These are phyloP conservation scores for Lachancea meyersii DNA, from an alignment of 805 yeast species.

Conservation along the genomic window DNA sequence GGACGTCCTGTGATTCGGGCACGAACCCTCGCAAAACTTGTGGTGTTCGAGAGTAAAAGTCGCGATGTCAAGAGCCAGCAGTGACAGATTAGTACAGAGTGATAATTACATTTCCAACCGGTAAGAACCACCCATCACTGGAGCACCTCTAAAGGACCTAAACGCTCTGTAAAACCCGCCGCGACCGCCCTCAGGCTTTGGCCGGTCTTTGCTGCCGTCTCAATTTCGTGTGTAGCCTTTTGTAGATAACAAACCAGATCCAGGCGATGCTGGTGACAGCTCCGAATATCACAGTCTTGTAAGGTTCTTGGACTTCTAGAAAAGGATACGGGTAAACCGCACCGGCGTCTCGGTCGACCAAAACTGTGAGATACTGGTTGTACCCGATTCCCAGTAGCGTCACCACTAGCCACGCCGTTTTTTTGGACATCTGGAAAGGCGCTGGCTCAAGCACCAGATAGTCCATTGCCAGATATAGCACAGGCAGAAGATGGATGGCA, in stretches of 20 bases:
- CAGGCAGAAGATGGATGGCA: slow-evolving; percentile 55
- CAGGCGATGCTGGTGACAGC: slow-evolving; percentile 39
- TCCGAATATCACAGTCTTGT: slow-evolving; percentile 44
- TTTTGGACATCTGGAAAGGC: slow-evolving; percentile 35
- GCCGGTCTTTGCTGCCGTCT: too few species aligned
- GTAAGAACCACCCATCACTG: too few species aligned
- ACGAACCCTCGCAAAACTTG: too few species aligned
- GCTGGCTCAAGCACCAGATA: slow-evolving; percentile 47
- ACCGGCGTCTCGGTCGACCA: slow-evolving; percentile 42
- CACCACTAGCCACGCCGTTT: slow-evolving; percentile 38
- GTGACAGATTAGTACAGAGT: too few species aligned
- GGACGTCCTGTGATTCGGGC: too few species aligned
- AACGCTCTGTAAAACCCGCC: too few species aligned
- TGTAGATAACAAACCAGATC: slow-evolving; percentile 27
- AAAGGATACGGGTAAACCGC: slow-evolving; percentile 65
- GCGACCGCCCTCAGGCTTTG: too few species aligned
- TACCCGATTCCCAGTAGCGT: slow-evolving; percentile 38
- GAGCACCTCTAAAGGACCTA: too few species aligned
- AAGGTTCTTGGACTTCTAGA: slow-evolving; percentile 44
- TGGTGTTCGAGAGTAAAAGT: too few species aligned
- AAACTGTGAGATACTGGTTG: slow-evolving; percentile 45
- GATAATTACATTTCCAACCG: too few species aligned
- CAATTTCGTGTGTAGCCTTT: slow-evolving; percentile 23
- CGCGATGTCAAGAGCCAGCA: too few species aligned
- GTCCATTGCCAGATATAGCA: slow-evolving; percentile 45